Evolutionary conservation across 306 rosid genomes (phyloP), one percentile per base, ranked within the genome.

Genomic region (Dalbergia oliveri): DNA sequence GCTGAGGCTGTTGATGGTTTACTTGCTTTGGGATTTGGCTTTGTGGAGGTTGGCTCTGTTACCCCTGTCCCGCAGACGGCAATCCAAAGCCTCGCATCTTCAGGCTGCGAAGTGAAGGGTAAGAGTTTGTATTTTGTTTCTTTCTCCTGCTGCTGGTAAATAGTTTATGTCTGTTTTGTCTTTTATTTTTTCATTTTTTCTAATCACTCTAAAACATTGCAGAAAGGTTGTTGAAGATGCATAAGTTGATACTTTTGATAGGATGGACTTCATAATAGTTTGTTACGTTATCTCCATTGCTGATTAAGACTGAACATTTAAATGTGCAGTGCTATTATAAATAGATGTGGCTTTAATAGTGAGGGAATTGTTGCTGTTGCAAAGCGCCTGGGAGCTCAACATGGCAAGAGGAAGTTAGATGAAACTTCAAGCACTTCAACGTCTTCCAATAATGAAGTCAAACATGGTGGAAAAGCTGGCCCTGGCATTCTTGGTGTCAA

Each of bases 401-500:
- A 94, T 19, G 99, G 95, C 64, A 93, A 93, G 87, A 94, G 99
- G 88, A 94, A 90, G 85, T 80, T 94, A 80, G 95, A 91, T 86
- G 99, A 94, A 88, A 91, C 97, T 63, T 86, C 93, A 33, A 88
- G 86, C 44, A 37, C 85, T 81, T 72, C 94, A 74, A 57, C 88
- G 70, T 86, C 94, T 72, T 64, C 93, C 8, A 85, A 75, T 81
- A 89, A 90, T 69, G 99, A 94, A 68, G 88, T 83, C 81, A 91
- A 86, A 74, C 89, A 86, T 8, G 97, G 97, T 69, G 99, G 99
- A 74, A 94, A 94, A 85, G 97, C 99, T 77, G 99, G 99, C 43
- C 99, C 99, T 69, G 99, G 99, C 47, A 91, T 94, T 81, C 93
- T 94, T 80, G 99, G 99, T 13, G 99, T 94, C 79, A 94, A 94